Evolutionary conservation across 2,329 filamentous ascomycete genomes (phyloP).

Genomic region (Aspergillus hiratsukae): DNA sequence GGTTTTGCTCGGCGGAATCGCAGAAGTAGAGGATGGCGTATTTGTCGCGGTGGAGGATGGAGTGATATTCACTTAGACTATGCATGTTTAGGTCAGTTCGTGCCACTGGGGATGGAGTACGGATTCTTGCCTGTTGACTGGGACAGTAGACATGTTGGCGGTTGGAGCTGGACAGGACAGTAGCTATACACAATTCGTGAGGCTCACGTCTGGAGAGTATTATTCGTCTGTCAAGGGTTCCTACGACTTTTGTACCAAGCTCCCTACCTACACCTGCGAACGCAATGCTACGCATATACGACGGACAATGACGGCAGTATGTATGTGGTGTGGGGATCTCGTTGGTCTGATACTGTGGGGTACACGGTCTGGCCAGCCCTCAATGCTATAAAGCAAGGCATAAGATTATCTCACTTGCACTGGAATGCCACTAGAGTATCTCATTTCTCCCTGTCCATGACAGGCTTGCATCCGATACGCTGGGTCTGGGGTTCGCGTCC

Average conservation of each 20-base stretch:
- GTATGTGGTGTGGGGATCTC: neutral
- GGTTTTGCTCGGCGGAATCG: neutral
- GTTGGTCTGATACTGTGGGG: neutral
- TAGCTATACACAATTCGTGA: neutral
- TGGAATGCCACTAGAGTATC: neutral
- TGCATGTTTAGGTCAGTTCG: neutral
- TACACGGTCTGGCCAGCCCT: neutral
- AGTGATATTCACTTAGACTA: neutral
- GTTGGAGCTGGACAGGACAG: neutral
- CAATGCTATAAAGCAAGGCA: neutral
- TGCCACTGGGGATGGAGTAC: too few species aligned
- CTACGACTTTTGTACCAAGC: neutral
- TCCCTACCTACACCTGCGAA: neutral
- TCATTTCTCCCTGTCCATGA: neutral
- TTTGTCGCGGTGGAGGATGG: neutral
- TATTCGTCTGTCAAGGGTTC: neutral
- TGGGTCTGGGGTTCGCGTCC: neutral
- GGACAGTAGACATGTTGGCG: neutral
- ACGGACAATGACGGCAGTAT: neutral
- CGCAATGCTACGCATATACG: neutral
- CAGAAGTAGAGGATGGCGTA: neutral
- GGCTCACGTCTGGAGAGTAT: neutral
- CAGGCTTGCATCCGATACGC: neutral
- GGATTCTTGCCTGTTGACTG: neutral
- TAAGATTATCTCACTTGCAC: neutral